Evolutionary conservation across 257 asterid species (phyloP).

Genomic region (Fraxinus americana): DNA sequence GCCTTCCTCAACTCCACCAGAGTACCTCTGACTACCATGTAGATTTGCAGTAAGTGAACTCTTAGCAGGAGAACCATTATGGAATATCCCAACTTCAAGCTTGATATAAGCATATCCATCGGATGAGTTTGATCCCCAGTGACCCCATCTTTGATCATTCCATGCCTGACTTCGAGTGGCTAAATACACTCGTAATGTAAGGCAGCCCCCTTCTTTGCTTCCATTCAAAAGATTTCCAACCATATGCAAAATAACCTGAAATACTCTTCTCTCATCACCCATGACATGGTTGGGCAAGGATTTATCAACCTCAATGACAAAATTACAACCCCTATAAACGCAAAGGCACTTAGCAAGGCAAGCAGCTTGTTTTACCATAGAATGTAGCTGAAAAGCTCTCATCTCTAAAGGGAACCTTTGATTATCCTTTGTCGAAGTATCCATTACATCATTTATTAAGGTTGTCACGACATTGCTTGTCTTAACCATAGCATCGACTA

Average conservation of each 20-base stretch:
- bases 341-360: constrained; percentile 85
- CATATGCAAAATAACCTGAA: constrained; percentile 87
- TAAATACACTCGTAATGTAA: constrained; percentile 53
- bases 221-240: constrained; percentile 70
- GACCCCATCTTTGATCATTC: constrained; percentile 65
- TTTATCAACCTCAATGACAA: constrained; percentile 69
- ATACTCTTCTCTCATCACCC: constrained; percentile 89
- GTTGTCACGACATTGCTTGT: constrained; percentile 73
- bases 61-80: constrained; percentile 36
- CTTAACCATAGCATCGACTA: constrained; percentile 73
- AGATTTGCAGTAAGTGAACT: constrained; percentile 24
- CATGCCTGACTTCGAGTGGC: constrained; percentile 57
- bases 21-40: constrained; percentile 36
- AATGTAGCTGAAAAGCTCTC: constrained; percentile 63
- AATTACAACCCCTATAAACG: constrained; percentile 55
- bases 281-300: constrained; percentile 72
- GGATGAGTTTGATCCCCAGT: constrained; percentile 59
- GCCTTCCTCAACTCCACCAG: constrained; percentile 58
- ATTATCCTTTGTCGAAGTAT: constrained; percentile 56
- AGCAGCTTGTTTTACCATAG: constrained; percentile 73
- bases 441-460: constrained; percentile 74
- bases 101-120: constrained; percentile 55
- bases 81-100: constrained; percentile 61
- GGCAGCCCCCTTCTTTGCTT: constrained; percentile 57
- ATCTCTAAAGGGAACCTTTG: constrained; percentile 66